Conservation (phyloP, 2,329 filamentous ascomycete genomes). For the Massarina eburnea region DNA sequence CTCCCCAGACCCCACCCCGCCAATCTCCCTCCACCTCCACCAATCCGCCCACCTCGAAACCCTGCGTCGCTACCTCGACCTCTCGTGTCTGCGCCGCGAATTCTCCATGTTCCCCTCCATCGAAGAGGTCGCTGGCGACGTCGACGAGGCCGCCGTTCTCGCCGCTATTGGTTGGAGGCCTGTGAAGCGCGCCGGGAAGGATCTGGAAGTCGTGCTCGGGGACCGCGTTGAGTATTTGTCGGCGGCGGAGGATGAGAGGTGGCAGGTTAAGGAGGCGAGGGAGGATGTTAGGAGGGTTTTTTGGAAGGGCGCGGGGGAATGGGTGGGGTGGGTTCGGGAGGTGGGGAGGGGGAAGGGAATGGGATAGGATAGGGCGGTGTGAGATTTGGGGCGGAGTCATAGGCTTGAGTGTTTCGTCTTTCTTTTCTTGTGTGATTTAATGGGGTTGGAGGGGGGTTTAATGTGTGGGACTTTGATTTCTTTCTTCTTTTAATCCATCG, state of each 20-base stretch:
- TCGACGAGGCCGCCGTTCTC: slow-evolving; percentile 44
- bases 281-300: slow-evolving; percentile 44
- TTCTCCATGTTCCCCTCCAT: slow-evolving; percentile 38
- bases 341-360: background rate
- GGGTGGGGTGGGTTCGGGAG: slow-evolving; percentile 43
- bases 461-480: too few species aligned
- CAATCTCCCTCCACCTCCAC: slow-evolving; percentile 34
- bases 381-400: background rate
- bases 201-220: slow-evolving; percentile 40
- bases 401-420: too few species aligned
- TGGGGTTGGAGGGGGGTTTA: too few species aligned
- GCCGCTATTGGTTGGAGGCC: slow-evolving; percentile 49
- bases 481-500: too few species aligned
- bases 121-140: slow-evolving; percentile 17
- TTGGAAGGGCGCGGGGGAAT: slow-evolving; percentile 45
- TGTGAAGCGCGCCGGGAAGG: slow-evolving; percentile 10
- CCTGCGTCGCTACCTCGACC: slow-evolving; percentile 43
- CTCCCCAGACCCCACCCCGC: background rate
- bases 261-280: slow-evolving; percentile 46
- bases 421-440: too few species aligned
- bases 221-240: slow-evolving; percentile 13
- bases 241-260: slow-evolving; percentile 44
- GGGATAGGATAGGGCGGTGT: background rate
- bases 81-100: slow-evolving; percentile 42
- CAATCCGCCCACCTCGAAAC: slow-evolving; percentile 40